Conservation (phyloP, 768 basidiomycete genomes). For the Auricularia sp. region DNA sequence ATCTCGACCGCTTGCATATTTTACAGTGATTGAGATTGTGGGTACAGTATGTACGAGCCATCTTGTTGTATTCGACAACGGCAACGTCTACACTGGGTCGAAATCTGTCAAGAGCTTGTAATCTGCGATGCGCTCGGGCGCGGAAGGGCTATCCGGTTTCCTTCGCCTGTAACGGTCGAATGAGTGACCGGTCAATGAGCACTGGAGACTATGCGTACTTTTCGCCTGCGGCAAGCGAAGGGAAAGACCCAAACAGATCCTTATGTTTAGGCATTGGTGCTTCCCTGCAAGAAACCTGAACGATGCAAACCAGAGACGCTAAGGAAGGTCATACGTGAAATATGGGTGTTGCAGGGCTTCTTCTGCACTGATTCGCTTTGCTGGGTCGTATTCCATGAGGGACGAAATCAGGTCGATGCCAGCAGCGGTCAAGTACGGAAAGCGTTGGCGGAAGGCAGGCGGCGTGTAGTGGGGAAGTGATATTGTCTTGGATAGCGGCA, state of each 20-base stretch:
- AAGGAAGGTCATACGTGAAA: constrained; percentile 52
- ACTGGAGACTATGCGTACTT: constrained; percentile 41
- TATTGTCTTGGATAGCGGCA: constrained; percentile 76
- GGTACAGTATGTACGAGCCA: no score
- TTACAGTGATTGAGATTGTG: not conserved
- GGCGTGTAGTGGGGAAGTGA: constrained; percentile 65
- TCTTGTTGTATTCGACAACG: no score
- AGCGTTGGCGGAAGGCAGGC: constrained; percentile 71
- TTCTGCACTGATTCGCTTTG: constrained; percentile 73
- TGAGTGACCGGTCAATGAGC: not conserved
- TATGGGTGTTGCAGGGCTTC: constrained; percentile 87
- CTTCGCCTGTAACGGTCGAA: constrained; percentile 41
- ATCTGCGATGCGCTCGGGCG: constrained; percentile 62
- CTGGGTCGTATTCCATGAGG: constrained; percentile 83
- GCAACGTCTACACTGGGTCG: constrained; percentile 28
- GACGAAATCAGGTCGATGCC: constrained; percentile 79
- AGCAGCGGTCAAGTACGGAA: constrained; percentile 71
- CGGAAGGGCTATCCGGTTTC: constrained; percentile 71
- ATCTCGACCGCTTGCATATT: no score
- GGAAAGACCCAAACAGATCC: constrained; percentile 91
- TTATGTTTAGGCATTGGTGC: constrained; percentile 93
- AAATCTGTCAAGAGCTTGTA: constrained; percentile 58
- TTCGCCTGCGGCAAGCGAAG: constrained; percentile 92
- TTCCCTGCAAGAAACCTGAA: constrained; percentile 42
- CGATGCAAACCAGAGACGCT: constrained; percentile 3